Base-by-base conservation (phyloP, 257 asterid species). In the Solanum microdontum region DNA sequence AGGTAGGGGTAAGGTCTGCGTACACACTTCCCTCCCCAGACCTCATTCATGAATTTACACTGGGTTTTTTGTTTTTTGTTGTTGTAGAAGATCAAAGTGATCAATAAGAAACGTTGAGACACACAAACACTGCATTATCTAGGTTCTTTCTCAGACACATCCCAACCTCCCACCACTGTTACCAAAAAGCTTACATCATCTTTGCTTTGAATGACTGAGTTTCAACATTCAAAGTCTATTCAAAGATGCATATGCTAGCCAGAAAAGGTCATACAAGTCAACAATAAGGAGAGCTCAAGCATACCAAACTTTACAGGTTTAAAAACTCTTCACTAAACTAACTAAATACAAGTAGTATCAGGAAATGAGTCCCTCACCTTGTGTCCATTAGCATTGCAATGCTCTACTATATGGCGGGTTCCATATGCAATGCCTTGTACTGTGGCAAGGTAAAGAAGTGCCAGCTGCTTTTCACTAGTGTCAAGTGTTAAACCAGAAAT, bases 391-490 rank as follows among this genome's bases (percentile, higher is more conserved):
- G 94, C 92, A 93, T 97, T 97, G 94, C 96, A 94, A 85, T 97
- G 99, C 93, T 97, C 98, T 55, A 97, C 93, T 73, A 97, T 94
- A 89, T 97, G 98, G 19, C 99, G 97, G 83, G 99, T 95, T 34
- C 99, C 99, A 74, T 95, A 97, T 40, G 99, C 99, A 89, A 97
- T 93, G 83, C 95, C 97, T 90, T 97, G 99, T 51, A 95, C 90
- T 4, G 96, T 89, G 86, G 99, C 97, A 83, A 97, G 98, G 92
- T 97, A 95, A 66, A 93, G 93, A 91, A 95, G 96, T 83, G 99
- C 98, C 85, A 97, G 92, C 91, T 97, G 99, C 58, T 92, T 93
- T 88, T 95, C 99, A 88, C 96, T 92, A 84, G 97, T 87, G 91
- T 95, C 99, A 77, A 97, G 96, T 86, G 97, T 93, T 87, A 97